These are phyloP conservation scores for Lophium mytilinum DNA, from an alignment of 495 filamentous ascomycete genomes.

Conservation along the genomic window DNA sequence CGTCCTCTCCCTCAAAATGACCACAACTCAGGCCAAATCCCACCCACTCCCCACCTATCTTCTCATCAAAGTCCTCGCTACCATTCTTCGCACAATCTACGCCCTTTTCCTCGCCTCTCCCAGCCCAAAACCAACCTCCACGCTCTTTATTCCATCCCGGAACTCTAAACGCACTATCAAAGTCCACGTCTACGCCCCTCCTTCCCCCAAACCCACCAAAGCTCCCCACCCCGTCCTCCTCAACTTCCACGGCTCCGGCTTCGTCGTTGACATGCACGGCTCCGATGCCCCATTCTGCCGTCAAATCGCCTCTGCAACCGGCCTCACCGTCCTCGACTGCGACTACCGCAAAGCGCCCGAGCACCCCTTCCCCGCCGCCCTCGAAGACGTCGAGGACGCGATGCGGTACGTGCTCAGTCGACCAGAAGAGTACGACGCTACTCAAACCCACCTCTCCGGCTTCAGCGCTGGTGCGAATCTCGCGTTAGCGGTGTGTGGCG, in stretches of 20 bases:
- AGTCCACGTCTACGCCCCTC: slow-evolving; percentile 38
- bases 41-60: not conserved
- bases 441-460: slow-evolving; percentile 60
- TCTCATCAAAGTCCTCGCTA: not conserved
- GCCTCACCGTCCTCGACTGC: slow-evolving; percentile 30
- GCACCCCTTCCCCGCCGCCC: slow-evolving; percentile 32
- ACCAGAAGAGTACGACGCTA: slow-evolving; percentile 24
- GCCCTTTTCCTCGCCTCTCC: not conserved
- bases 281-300: slow-evolving; percentile 32
- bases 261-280: slow-evolving; percentile 30
- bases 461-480: slow-evolving; percentile 86
- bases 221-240: slow-evolving; percentile 28
- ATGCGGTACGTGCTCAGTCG: slow-evolving; percentile 30
- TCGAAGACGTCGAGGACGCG: slow-evolving; percentile 38
- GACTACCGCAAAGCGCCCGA: slow-evolving; percentile 36
- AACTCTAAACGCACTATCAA: slow-evolving; percentile 39
- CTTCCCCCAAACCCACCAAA: slow-evolving; percentile 18
- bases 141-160: slow-evolving; percentile 36
- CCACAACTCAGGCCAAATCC: too few species aligned
- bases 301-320: slow-evolving; percentile 23
- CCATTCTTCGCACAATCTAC: not conserved
- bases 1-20: too few species aligned
- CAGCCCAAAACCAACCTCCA: slow-evolving; percentile 27
- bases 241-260: slow-evolving; percentile 39
- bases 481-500: slow-evolving; percentile 39